Evolutionary conservation across 163 green algal species (phyloP), one percentile per base, ranked within the genome.

Genomic region (Scenedesmus sp.): DNA sequence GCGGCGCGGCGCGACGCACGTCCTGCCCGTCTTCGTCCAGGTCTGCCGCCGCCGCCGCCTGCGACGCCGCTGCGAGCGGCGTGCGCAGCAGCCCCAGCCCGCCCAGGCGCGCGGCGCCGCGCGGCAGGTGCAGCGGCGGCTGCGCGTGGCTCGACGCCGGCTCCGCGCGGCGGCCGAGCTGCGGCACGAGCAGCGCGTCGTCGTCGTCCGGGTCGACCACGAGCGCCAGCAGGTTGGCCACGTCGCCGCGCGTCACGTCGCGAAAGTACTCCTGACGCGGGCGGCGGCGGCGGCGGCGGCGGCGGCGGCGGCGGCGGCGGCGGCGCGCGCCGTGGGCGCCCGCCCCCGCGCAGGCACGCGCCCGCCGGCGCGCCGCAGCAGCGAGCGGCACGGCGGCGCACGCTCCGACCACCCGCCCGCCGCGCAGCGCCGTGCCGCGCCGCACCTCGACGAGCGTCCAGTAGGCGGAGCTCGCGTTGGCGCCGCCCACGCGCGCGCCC

Each of bases 261-360:
- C 92, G 82, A 65, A 96, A 95, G 82, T 91, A 95, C 39, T 93
- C 91, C 90, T 94, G 84, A 29, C 31, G 29, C 2, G 42, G 18
- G 14, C 44, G 60, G 20, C 33, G 15, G 22, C 24, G 57, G 4
- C 15, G 10, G 36, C 9, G 13, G 17, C 20, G 20, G 18, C 36
- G n/a, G 60, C 20, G 14, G 60, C n/a, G 24, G 26, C 54, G 10
- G 39, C 39, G 39, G 39, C 53, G 44, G 7, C 13, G 24, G 57
- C 57, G 3, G 18, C 31, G 28, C n/a, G n/a, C n/a, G n/a, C n/a
- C n/a, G n/a, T n/a, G n/a, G n/a, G n/a, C n/a, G n/a, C n/a, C n/a
- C n/a, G n/a, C n/a, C n/a, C n/a, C n/a, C n/a, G n/a, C n/a, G n/a
- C n/a, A n/a, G n/a, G n/a, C n/a, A n/a, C n/a, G n/a, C n/a, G n/a